Conservation (phyloP, 176 grass and related monocot genomes). For the Musa itinerans region DNA sequence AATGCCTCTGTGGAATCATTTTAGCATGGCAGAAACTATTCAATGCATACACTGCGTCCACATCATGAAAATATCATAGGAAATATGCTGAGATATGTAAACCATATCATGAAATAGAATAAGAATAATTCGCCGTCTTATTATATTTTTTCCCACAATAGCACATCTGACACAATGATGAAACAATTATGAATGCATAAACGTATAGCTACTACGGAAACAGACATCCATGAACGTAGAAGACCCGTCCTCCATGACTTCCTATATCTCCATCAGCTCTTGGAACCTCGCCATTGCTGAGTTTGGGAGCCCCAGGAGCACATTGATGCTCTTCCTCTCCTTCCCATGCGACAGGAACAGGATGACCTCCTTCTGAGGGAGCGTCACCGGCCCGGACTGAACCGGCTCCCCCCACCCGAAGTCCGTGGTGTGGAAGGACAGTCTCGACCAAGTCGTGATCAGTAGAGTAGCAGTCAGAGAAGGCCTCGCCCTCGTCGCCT, state of each 20-base stretch:
- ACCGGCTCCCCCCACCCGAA: conserved; percentile 78
- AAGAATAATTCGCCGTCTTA: no score
- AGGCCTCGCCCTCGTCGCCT: conserved; percentile 61
- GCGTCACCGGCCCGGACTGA: conserved; percentile 69
- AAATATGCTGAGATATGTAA: no score
- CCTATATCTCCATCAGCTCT: conserved; percentile 47
- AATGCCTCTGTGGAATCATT: no score
- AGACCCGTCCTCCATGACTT: not conserved
- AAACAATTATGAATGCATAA: not conserved
- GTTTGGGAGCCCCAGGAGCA: conserved; percentile 73
- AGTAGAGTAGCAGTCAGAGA: conserved; percentile 77
- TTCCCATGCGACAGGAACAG: conserved; percentile 80
- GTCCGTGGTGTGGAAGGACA: conserved; percentile 71
- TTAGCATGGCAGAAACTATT: no score
- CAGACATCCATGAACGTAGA: not conserved
- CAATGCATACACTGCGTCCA: no score
- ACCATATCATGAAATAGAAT: no score
- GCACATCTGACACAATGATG: not conserved
- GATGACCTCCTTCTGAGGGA: conserved; percentile 88
- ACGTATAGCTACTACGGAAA: no score
- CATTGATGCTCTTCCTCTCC: conserved; percentile 79
- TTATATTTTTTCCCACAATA: no score
- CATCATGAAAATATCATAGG: no score
- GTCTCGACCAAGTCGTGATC: conserved; percentile 80
- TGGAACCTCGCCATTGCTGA: conserved; percentile 78